Conservation (phyloP, 202 grass and related monocot genomes). For the Schoenoplectus triqueter region DNA sequence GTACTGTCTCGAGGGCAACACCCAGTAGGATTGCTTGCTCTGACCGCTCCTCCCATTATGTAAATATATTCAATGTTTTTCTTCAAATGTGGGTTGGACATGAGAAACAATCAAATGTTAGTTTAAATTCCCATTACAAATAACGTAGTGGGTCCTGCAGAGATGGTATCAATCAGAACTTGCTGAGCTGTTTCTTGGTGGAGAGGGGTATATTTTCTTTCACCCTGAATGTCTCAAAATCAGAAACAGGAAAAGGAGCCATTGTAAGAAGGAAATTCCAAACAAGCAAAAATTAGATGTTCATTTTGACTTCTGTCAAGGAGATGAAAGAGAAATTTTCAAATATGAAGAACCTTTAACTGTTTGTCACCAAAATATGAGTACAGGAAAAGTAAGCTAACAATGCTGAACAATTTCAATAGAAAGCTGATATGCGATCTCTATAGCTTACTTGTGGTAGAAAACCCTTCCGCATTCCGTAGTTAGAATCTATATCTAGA, state of each 20-base stretch:
- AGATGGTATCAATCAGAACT: conserved; percentile 66
- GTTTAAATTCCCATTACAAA: conserved; percentile 63
- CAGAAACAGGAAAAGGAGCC: background rate
- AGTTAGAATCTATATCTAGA: conserved; percentile 60
- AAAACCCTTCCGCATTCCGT: conserved; percentile 53
- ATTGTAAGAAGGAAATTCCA: background rate
- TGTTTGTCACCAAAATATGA: background rate
- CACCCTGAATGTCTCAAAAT: conserved; percentile 54
- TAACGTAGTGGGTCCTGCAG: conserved; percentile 51
- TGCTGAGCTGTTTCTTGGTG: conserved; percentile 57
- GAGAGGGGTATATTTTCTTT: conserved; percentile 58
- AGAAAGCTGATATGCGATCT: background rate
- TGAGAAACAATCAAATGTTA: conserved; percentile 67
- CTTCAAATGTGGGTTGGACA: conserved; percentile 63
- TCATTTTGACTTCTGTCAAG: conserved; percentile 5
- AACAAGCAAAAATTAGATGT: conserved; percentile 15
- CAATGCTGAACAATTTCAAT: background rate
- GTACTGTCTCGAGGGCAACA: conserved; percentile 51
- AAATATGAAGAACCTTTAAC: background rate
- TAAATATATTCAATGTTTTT: conserved; percentile 73
- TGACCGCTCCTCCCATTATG: conserved; percentile 68
- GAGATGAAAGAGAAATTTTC: background rate
- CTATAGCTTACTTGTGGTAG: conserved; percentile 57
- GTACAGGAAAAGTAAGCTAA: background rate
- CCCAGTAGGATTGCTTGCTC: conserved; percentile 64